Evolutionary conservation across 768 basidiomycete species (phyloP), one percentile per base, ranked within the genome.

Genomic region (Boletus rubescentipes): DNA sequence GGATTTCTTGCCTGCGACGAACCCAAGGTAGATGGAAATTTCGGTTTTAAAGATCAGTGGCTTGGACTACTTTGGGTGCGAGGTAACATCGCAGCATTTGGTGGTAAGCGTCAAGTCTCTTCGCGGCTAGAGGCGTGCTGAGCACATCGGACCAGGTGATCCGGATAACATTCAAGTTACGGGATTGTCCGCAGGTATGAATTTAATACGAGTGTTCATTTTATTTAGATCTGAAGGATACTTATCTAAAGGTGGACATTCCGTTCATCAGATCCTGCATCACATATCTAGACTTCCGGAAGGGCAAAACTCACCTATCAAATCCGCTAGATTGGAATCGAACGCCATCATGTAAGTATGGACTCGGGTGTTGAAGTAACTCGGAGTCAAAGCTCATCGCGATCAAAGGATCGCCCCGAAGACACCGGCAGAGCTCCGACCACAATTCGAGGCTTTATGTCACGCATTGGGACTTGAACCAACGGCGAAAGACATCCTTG

Each of bases 11-110:
- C 86, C 0, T 78, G 78, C 57, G 84, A 86, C 46, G 66, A 79
- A 53, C 86, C 86, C 4, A 62, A 68, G 30, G 64, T 91, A 26
- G 72, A 74, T 16, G 88, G 89, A 9, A 91, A 91, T 61, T 89
- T 85, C 63, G 88, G 89, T 1, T 91, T 91, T 73, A 89, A 89
- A 67, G 89, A 91, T 61, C 87, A 86, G 60, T 91, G 89, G 88
- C 60, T 87, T 32, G 87, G 81, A 0, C 63, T 90, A 23, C 73
- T 79, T 62, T 90, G 89, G 87, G 73, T 90, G 20, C 79, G 75
- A 45, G 79, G 79, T 10, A 87, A 89, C 59, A 87, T 91, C 23
- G 68, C 68, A 32, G 72, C 75, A 0, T 90, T 89, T 56, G 88
- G 88, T 66, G 88, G 88, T 81, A 63, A 48, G 72, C 1, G 36